Evolutionary conservation across 768 basidiomycete genomes (phyloP).

Genomic region (Candolleomyces eurysporus): DNA sequence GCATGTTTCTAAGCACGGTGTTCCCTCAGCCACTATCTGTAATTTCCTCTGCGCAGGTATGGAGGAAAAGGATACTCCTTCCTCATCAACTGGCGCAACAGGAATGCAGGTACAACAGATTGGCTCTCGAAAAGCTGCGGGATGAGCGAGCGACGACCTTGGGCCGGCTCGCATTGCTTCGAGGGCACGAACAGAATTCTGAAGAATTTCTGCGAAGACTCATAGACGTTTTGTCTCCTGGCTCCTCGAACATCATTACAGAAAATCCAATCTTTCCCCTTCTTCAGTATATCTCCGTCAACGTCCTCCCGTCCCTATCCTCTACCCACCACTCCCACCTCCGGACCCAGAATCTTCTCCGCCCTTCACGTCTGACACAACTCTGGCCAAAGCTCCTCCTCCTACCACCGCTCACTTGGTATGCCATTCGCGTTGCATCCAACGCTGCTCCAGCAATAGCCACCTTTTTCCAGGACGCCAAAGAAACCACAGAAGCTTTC

Average conservation of each 20-base stretch:
- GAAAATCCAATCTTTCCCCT: slow-evolving; percentile 3
- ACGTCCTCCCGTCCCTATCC: slow-evolving; percentile 26
- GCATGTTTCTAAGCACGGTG: slow-evolving; percentile 52
- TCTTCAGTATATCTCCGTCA: slow-evolving; percentile 23
- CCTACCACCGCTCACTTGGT: slow-evolving; percentile 64
- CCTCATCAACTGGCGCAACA: slow-evolving; percentile 65
- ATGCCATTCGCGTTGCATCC: slow-evolving; percentile 50
- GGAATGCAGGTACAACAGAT: slow-evolving; percentile 64
- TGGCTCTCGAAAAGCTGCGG: slow-evolving; percentile 58
- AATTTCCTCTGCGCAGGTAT: slow-evolving; percentile 13
- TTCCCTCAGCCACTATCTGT: slow-evolving; percentile 54
- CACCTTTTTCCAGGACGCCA: slow-evolving; percentile 51
- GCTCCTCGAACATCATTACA: background rate
- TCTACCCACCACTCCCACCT: slow-evolving; percentile 21
- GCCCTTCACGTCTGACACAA: slow-evolving; percentile 67
- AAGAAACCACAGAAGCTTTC: slow-evolving; percentile 68
- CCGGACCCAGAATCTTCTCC: slow-evolving; percentile 40
- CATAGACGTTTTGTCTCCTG: slow-evolving; percentile 7
- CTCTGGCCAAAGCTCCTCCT: slow-evolving; percentile 83
- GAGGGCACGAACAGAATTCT: background rate
- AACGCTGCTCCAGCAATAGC: slow-evolving; percentile 43
- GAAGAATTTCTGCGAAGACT: slow-evolving; percentile 7
- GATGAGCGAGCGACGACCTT: slow-evolving; percentile 68
- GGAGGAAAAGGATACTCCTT: background rate
- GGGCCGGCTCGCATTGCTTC: slow-evolving; percentile 49